A percentile compares a stretch with the other conserved stretches of the same genome.
Evolutionary conservation across 371 early-diverging fungal species (phyloP).

Genomic region (Mycotypha africana): DNA sequence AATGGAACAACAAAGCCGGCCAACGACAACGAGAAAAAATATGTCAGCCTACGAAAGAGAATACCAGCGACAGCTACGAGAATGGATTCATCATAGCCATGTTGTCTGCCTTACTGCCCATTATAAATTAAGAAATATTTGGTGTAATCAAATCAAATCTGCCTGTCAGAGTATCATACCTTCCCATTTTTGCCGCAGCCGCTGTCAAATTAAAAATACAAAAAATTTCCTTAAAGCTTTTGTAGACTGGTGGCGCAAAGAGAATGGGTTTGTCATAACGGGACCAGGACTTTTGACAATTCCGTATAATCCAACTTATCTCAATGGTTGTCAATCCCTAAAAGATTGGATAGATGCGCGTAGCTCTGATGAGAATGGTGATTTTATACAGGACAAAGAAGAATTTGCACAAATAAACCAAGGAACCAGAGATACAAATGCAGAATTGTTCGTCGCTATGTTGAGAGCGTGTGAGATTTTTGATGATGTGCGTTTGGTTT

Average conservation of each 20-base stretch:
- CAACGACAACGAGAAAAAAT: conserved; percentile 20
- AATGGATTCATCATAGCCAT: conserved; percentile 38
- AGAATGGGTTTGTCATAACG: conserved; percentile 42
- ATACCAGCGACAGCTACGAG: conserved; percentile 28
- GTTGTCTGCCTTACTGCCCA: conserved; percentile 28
- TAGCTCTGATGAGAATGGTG: conserved; percentile 10
- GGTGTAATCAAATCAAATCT: conserved; percentile 31
- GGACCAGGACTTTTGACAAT: conserved; percentile 36
- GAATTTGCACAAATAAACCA: conserved; percentile 11
- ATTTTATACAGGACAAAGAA: conserved; percentile 13
- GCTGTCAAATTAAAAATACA: background rate
- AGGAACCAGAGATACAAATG: conserved; percentile 45
- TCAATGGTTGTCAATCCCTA: background rate
- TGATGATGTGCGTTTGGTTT: conserved; percentile 56
- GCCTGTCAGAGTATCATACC: conserved; percentile 11
- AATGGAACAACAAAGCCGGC: conserved; percentile 22
- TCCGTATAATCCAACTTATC: conserved; percentile 24
- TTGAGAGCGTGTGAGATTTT: conserved; percentile 47
- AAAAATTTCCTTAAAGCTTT: conserved; percentile 37
- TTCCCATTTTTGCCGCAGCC: background rate
- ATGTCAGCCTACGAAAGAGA: conserved; percentile 28
- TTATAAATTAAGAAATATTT: conserved; percentile 32
- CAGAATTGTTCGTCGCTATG: conserved; percentile 55
- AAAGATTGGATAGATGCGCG: background rate
- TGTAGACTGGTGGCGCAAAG: conserved; percentile 49